Evolutionary conservation across 2,329 filamentous ascomycete species (phyloP).

Genomic region (Aspergillus sp.): DNA sequence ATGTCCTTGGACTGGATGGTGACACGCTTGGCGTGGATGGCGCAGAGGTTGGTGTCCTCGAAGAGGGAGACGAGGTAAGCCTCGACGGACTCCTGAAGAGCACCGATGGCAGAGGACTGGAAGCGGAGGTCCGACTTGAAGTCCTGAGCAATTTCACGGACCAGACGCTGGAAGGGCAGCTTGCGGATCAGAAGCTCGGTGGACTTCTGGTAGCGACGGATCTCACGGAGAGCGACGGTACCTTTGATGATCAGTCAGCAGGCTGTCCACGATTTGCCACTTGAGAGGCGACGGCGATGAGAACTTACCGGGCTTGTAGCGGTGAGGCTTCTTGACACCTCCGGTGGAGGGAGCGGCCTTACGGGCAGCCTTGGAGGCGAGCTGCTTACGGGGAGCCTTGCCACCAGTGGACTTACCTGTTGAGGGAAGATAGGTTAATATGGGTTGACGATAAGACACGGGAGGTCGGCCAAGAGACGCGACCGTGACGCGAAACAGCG

Average conservation of each 20-base stretch:
- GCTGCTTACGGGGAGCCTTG: slow-evolving; percentile 85
- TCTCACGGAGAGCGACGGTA: slow-evolving; percentile 97
- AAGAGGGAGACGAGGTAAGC: slow-evolving; percentile 98
- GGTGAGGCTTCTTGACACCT: slow-evolving; percentile 94
- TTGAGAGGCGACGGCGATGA: background rate
- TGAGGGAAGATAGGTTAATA: slow-evolving; percentile 24
- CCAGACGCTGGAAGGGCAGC: slow-evolving; percentile 95
- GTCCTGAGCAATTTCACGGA: slow-evolving; percentile 94
- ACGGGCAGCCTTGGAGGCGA: slow-evolving; percentile 97
- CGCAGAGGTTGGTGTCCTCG: slow-evolving; percentile 97
- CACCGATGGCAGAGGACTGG: slow-evolving; percentile 97
- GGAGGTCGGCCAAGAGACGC: slow-evolving; percentile 13
- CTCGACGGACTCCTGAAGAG: slow-evolving; percentile 97
- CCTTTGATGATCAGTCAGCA: slow-evolving; percentile 43
- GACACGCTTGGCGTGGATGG: slow-evolving; percentile 98
- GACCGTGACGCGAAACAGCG: slow-evolving; percentile 16
- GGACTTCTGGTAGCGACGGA: slow-evolving; percentile 96
- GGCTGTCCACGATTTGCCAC: slow-evolving; percentile 1
- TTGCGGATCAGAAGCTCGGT: slow-evolving; percentile 96
- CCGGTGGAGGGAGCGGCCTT: slow-evolving; percentile 97
- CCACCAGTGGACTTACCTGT: slow-evolving; percentile 72
- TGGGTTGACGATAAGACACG: slow-evolving; percentile 23
- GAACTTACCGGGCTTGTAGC: slow-evolving; percentile 72
- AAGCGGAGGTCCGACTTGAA: slow-evolving; percentile 95
- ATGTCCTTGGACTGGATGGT: slow-evolving; percentile 95